Evolutionary conservation across 1,284 basidiomycete genomes (phyloP).

Genomic region (Fomitopsis betulina): DNA sequence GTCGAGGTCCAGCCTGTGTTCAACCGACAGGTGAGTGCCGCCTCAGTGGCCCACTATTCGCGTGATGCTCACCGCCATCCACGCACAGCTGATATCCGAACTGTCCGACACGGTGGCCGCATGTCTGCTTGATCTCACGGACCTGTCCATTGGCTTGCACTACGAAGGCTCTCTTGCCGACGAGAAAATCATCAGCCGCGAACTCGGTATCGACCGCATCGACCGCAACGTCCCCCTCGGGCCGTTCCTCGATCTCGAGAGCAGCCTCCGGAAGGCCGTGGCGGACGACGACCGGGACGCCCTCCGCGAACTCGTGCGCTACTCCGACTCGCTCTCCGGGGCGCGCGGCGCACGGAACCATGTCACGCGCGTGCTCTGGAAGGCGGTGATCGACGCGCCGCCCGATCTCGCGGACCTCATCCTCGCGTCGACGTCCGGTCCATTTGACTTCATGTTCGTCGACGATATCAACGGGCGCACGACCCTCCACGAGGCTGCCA

Average conservation of each 20-base stretch:
- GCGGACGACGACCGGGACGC: conserved; percentile 53
- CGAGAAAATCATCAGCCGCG: conserved; percentile 61
- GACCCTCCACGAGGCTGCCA: conserved; percentile 92
- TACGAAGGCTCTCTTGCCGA: conserved; percentile 54
- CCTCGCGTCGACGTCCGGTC: conserved; percentile 55
- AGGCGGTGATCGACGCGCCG: conserved; percentile 80
- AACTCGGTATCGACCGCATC: conserved; percentile 65
- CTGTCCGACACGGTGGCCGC: conserved; percentile 93
- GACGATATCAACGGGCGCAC: conserved; percentile 98
- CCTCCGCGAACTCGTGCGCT: conserved; percentile 67
- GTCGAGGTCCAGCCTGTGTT: conserved; percentile 99
- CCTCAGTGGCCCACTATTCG: background rate
- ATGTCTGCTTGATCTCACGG: conserved; percentile 90
- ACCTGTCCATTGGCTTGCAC: conserved; percentile 70
- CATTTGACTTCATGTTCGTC: conserved; percentile 88
- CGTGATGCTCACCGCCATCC: background rate
- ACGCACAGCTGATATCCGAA: conserved; percentile 83
- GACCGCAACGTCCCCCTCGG: conserved; percentile 58
- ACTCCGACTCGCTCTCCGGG: conserved; percentile 62
- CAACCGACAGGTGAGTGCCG: conserved; percentile 77
- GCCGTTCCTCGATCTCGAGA: conserved; percentile 85
- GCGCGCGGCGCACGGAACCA: conserved; percentile 58
- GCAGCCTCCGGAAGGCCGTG: conserved; percentile 76
- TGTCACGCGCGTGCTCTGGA: conserved; percentile 87
- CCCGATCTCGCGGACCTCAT: conserved; percentile 72